Evolutionary conservation across 2,329 filamentous ascomycete species (phyloP), one percentile per base, ranked within the genome.

Genomic region (Ceratocystis variospora): DNA sequence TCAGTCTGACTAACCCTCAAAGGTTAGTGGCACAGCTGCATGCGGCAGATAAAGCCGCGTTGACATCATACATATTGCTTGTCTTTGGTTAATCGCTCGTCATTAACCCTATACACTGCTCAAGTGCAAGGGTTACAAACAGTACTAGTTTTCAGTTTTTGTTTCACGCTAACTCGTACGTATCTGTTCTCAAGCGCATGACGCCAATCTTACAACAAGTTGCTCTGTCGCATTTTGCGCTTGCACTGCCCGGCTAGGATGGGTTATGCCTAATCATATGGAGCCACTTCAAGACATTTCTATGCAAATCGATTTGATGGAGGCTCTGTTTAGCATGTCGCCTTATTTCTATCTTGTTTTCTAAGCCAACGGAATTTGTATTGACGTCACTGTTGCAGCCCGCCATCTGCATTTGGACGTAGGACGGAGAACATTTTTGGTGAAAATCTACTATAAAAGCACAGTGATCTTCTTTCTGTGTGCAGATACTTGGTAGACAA

Each of bases 81-180:
- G 10, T 12, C 3, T 28, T 28, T 28, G 28, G 37, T 41, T 33
- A 8, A 41, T 10, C 37, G 12, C 37, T 41, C 10, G 37, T 12
- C 1, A 5, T 0, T 41, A 41, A 41, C 37, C 37, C 37, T 41
- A 15, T 1, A 0, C 0, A 2, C 0, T 28, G 0, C 6, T 10
- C 17, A 22, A 28, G 0, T 6, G 0, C 2, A 53, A 53, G 48
- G 48, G 48, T 28, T 53, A 53, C 0, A 1, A 0, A 17, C 48
- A 53, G 5, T 4, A 12, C 37, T 41, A 15, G 3, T 0, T 3
- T 5, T 41, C 12, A 41, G 37, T 41, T 15, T 15, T 41, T 10
- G 4, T 5, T 15, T 5, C 12, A 41, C 37, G 10, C 37, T 4
- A 41, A 12, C 12, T 12, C 12, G 37, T 12, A 41, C 37, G 12